A percentile compares a stretch with the other conserved stretches of the same genome.
Conservation (phyloP, 305 asterid species). For the Fraxinus xanthoxyloides region DNA sequence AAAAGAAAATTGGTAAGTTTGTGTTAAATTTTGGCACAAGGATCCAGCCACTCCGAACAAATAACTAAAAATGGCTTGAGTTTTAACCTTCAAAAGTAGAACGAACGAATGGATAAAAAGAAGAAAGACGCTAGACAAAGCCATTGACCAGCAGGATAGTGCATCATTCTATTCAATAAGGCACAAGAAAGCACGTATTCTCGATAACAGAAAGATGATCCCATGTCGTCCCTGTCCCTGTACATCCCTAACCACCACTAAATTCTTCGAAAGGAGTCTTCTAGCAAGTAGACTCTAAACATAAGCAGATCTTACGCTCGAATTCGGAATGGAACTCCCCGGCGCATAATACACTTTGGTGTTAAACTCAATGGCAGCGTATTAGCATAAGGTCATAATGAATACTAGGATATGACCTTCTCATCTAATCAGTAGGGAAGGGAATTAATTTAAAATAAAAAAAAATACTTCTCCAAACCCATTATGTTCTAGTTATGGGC, state of each 20-base stretch:
- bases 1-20: neutral
- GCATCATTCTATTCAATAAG: neutral
- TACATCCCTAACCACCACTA: neutral
- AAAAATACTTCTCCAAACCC: neutral
- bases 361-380: neutral
- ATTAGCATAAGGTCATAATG: neutral
- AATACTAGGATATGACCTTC: neutral
- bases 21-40: neutral
- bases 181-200: neutral
- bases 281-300: neutral
- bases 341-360: neutral
- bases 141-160: neutral
- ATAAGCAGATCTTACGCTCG: neutral
- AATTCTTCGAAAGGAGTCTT: neutral
- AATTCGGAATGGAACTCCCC: neutral
- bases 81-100: neutral
- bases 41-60: neutral
- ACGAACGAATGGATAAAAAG: neutral
- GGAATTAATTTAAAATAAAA: neutral
- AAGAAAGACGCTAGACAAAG: neutral
- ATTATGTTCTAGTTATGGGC: neutral
- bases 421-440: neutral
- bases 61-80: no score
- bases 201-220: neutral
- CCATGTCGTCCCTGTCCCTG: neutral